Evolutionary conservation across 495 filamentous ascomycete genomes (phyloP).

Genomic region (Tuber borchii): DNA sequence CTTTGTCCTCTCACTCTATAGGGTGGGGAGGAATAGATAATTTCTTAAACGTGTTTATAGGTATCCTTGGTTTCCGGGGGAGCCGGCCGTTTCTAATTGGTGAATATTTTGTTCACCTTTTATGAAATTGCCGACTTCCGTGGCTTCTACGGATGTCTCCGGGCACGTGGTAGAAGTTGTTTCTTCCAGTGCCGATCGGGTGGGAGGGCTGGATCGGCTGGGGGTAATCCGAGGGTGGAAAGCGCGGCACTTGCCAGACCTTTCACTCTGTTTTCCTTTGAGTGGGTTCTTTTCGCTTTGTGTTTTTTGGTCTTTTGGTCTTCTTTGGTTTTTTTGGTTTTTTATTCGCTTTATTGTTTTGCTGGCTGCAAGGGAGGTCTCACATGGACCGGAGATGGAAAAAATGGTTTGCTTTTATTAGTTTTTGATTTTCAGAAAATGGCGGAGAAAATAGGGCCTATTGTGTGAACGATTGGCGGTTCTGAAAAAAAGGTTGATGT

Average conservation of each 20-base stretch:
- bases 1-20: background rate
- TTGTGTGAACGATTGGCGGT: slow-evolving; percentile 3
- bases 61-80: background rate
- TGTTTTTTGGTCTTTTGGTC: background rate
- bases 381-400: background rate
- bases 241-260: background rate
- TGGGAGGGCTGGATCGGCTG: slow-evolving; percentile 3
- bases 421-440: background rate
- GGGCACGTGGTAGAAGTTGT: background rate
- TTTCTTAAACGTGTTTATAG: slow-evolving; percentile 4
- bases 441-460: background rate
- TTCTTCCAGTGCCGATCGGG: slow-evolving; percentile 3
- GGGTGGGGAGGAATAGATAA: background rate
- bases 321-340: background rate
- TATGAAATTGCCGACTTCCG: background rate
- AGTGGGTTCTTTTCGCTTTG: background rate
- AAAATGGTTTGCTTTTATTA: background rate
- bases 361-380: background rate
- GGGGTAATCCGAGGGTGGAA: background rate
- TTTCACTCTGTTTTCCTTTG: slow-evolving; percentile 1
- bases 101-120: background rate
- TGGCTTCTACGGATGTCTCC: background rate
- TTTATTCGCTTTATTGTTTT: background rate
- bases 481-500: background rate
- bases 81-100: background rate